These are phyloP conservation scores for Papiliotrema laurentii DNA, from an alignment of 1,284 basidiomycete genomes.

Conservation along the genomic window DNA sequence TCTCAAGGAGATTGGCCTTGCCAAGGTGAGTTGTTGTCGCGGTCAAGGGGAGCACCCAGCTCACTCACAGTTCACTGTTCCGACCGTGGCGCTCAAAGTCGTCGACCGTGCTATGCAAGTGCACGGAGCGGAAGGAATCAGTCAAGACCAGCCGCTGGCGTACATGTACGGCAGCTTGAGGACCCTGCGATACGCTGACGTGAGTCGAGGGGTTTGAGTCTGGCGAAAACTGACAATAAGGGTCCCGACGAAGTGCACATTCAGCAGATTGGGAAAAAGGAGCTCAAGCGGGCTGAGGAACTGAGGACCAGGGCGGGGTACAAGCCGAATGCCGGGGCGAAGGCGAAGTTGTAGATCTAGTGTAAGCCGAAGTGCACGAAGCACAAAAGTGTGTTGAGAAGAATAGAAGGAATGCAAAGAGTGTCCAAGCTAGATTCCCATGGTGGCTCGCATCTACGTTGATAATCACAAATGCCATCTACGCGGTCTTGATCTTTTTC, in stretches of 20 bases:
- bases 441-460: not conserved
- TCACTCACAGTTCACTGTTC: constrained; percentile 74
- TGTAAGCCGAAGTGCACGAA: too few species aligned
- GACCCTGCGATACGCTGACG: constrained; percentile 86
- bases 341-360: not conserved
- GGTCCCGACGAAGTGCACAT: constrained; percentile 93
- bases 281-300: constrained; percentile 56
- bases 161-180: constrained; percentile 71
- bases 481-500: constrained; percentile 27
- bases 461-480: not conserved
- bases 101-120: constrained; percentile 93
- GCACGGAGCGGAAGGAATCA: constrained; percentile 90
- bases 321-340: not conserved
- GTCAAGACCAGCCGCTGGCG: constrained; percentile 82
- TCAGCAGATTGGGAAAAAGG: constrained; percentile 84
- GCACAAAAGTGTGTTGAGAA: too few species aligned
- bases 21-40: constrained; percentile 62
- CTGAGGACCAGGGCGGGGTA: constrained; percentile 19
- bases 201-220: constrained; percentile 50
- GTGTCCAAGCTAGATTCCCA: not conserved
- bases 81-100: constrained; percentile 77
- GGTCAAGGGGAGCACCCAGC: not conserved
- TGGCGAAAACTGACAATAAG: constrained; percentile 44
- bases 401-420: not conserved
- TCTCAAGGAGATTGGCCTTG: constrained; percentile 93